These are phyloP conservation scores for Odonthalia washingtoniensis DNA, from an alignment of 31 red algal genomes.

Conservation along the genomic window DNA sequence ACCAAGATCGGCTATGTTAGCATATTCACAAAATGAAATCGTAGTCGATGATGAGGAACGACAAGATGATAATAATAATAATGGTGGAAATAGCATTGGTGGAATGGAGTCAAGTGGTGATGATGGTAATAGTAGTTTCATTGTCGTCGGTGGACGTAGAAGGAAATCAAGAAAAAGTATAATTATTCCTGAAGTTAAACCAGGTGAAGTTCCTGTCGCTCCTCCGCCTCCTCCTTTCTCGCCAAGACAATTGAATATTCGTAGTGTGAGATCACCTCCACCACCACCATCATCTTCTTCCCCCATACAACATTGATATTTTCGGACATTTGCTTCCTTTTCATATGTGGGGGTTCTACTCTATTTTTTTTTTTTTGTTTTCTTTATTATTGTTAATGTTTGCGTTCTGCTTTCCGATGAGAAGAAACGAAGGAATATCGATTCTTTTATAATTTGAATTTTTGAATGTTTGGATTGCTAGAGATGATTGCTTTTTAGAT, in stretches of 20 bases:
- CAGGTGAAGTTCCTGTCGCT: slow-evolving; percentile 30
- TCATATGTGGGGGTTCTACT: no score
- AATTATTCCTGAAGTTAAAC: slow-evolving; percentile 5
- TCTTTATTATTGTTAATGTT: no score
- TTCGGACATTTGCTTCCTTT: no score
- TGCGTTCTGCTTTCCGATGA: no score
- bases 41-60: slow-evolving; percentile 22
- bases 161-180: slow-evolving; percentile 27
- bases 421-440: no score
- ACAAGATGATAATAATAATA: slow-evolving; percentile 1
- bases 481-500: no score
- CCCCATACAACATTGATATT: neutral
- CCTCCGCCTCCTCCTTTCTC: slow-evolving; percentile 45
- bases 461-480: no score
- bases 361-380: no score
- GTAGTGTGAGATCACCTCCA: slow-evolving; percentile 15
- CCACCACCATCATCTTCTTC: slow-evolving; percentile 11
- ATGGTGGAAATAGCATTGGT: no score
- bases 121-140: neutral
- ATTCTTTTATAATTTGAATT: no score
- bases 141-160: slow-evolving; percentile 1
- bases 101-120: slow-evolving; percentile 9
- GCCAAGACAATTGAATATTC: neutral
- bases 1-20: slow-evolving; percentile 70
- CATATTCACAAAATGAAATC: slow-evolving; percentile 63